Conservation (phyloP, 2,329 filamentous ascomycete species). For the Alternaria sp. region DNA sequence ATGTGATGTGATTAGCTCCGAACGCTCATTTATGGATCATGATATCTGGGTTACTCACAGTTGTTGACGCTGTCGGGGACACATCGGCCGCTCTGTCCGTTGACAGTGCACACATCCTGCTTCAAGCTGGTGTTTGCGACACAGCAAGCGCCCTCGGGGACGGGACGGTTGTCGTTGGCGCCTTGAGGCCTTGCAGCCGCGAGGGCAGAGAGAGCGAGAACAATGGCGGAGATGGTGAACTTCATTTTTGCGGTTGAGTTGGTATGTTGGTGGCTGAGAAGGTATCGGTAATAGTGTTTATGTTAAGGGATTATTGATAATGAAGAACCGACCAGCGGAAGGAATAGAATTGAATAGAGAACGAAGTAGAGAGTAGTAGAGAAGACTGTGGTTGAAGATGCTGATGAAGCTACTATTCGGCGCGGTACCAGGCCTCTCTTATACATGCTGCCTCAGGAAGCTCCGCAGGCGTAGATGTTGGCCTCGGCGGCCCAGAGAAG, state of each 20-base stretch:
- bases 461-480: not conserved
- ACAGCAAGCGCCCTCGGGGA: conserved; percentile 34
- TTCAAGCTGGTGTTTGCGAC: conserved; percentile 35
- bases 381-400: conserved; percentile 9
- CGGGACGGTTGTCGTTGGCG: conserved; percentile 30
- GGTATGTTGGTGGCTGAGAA: not conserved
- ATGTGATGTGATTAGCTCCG: not conserved
- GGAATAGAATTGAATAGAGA: conserved; percentile 1
- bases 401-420: conserved; percentile 3
- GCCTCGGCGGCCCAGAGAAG: not conserved
- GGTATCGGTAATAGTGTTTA: conserved; percentile 1
- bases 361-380: not conserved
- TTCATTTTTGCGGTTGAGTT: conserved; percentile 24
- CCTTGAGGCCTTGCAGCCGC: conserved; percentile 23
- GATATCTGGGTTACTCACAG: conserved; percentile 20
- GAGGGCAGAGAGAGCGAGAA: conserved; percentile 27
- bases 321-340: conserved; percentile 17
- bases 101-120: conserved; percentile 40
- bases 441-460: not conserved
- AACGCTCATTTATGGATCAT: too few relatives aligned
- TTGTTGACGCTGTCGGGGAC: conserved; percentile 31
- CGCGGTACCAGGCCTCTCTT: conserved; percentile 6
- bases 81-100: conserved; percentile 34
- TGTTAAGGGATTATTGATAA: not conserved
- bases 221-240: conserved; percentile 24